Evolutionary conservation across 1,139 yeast genomes (phyloP), one percentile per base, ranked within the genome.

Genomic region (Candida sojae): DNA sequence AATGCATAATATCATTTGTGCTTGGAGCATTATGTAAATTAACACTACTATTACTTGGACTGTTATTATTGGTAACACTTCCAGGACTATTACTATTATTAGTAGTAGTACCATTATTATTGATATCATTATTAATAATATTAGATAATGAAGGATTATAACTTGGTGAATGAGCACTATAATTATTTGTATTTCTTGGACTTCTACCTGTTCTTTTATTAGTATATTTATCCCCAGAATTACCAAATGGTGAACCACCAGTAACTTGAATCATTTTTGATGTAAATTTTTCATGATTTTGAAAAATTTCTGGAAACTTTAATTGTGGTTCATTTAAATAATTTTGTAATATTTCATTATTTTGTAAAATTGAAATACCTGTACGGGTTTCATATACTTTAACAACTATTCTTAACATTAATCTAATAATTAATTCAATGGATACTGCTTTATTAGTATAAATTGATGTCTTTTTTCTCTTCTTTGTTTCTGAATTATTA

Each of bases 221-320:
- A 10, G 38, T 32, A 26, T 37, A 38, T 2, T 28, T 29, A 21
- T 38, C 42, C 2, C 42, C 30, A 13, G 43, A 38, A 34, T 35
- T 37, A 11, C 42, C 46, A 38, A 60, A 58, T 9, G 59, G 58
- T 4, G 62, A 52, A 32, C 53, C 55, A 5, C 56, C 60, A 45
- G 48, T 46, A 11, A 56, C 52, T 21, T 49, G 46, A 35, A 57
- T 57, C 21, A 50, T 30, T 39, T 51, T 45, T n/a, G 43, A 34
- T 26, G 47, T 46, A 32, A 53, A 41, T 28, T 48, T 53, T 21
- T 39, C 42, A 34, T 39, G 49, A 31, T 43, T 47, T 36, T 50
- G 44, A 48, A 50, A 62, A 23, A 70, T 43, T 12, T 67, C 69
- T 0, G 77, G 75, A 49, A 59, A 66, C 7, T 54, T 45, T 21